Evolutionary conservation across 2,329 filamentous ascomycete genomes (phyloP).

Genomic region (Fusarium odoratissimum): DNA sequence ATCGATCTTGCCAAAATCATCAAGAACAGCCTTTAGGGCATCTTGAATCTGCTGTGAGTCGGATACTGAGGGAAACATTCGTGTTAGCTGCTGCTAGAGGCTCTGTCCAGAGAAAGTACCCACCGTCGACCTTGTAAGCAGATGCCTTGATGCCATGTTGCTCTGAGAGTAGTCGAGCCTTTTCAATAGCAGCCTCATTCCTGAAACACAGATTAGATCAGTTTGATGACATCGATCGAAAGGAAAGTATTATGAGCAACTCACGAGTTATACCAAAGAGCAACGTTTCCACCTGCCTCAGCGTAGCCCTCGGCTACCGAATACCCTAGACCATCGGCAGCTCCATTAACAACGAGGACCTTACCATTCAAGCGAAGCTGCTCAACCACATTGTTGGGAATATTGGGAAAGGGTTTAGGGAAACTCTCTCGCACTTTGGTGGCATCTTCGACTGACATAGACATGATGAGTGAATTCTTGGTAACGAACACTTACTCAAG

Average conservation of each 20-base stretch:
- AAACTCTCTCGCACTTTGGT: conserved; percentile 37
- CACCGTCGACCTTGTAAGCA: conserved; percentile 58
- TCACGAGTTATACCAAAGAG: conserved; percentile 49
- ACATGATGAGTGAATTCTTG: conserved; percentile 34
- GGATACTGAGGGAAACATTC: conserved; percentile 50
- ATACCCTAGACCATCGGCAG: conserved; percentile 58
- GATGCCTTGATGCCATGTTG: conserved; percentile 51
- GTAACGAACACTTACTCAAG: neutral
- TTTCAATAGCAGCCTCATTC: conserved; percentile 52
- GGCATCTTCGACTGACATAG: conserved; percentile 44
- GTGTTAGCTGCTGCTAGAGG: neutral
- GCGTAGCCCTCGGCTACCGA: conserved; percentile 59
- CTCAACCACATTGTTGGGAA: conserved; percentile 55
- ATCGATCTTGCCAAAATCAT: conserved; percentile 43
- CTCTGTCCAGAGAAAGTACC: neutral
- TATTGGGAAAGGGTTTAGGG: conserved; percentile 42
- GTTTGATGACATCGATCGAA: accelerated
- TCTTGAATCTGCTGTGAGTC: conserved; percentile 47
- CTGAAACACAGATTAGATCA: conserved; percentile 1
- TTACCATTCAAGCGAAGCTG: conserved; percentile 57
- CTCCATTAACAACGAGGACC: conserved; percentile 58
- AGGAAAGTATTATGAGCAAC: neutral
- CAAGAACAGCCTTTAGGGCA: conserved; percentile 28
- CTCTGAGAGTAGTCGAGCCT: conserved; percentile 49
- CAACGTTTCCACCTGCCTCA: conserved; percentile 57